These are phyloP conservation scores for Candida ascalaphidarum DNA, from an alignment of 805 yeast species.

Conservation along the genomic window DNA sequence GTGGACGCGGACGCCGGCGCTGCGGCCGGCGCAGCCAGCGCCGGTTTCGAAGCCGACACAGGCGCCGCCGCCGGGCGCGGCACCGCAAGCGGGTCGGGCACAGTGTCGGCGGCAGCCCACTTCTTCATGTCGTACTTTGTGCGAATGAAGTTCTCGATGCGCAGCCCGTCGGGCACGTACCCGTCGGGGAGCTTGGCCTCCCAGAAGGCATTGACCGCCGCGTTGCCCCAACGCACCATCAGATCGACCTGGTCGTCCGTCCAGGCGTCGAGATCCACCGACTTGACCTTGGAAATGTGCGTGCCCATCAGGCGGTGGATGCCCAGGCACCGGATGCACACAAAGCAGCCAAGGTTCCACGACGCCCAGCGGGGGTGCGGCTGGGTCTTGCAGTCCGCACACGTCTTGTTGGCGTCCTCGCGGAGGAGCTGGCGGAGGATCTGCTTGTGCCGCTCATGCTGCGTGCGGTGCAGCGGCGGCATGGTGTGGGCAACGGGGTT, in stretches of 20 bases:
- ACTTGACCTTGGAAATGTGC: constrained; percentile 86
- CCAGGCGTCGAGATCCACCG: constrained; percentile 95
- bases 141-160: constrained; percentile 82
- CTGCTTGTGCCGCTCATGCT: constrained; percentile 52
- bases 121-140: constrained; percentile 88
- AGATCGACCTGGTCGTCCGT: constrained; percentile 81
- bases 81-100: constrained; percentile 54
- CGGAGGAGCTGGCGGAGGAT: constrained; percentile 67
- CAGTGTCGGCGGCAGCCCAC: constrained; percentile 56
- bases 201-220: constrained; percentile 73
- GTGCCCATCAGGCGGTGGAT: constrained; percentile 94
- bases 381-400: constrained; percentile 89
- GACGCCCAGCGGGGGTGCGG: constrained; percentile 97
- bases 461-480: too few species aligned
- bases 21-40: background rate
- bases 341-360: constrained; percentile 89
- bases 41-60: background rate
- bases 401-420: constrained; percentile 67
- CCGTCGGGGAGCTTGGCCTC: constrained; percentile 65
- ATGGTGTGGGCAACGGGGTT: too few species aligned
- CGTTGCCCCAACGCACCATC: constrained; percentile 84
- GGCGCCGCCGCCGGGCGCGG: constrained; percentile 1
- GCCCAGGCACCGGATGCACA: constrained; percentile 94
- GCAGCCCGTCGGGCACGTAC: constrained; percentile 74
- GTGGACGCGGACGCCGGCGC: background rate